Conservation (phyloP, 1,284 basidiomycete species). For the Cryptococcus sp. region DNA sequence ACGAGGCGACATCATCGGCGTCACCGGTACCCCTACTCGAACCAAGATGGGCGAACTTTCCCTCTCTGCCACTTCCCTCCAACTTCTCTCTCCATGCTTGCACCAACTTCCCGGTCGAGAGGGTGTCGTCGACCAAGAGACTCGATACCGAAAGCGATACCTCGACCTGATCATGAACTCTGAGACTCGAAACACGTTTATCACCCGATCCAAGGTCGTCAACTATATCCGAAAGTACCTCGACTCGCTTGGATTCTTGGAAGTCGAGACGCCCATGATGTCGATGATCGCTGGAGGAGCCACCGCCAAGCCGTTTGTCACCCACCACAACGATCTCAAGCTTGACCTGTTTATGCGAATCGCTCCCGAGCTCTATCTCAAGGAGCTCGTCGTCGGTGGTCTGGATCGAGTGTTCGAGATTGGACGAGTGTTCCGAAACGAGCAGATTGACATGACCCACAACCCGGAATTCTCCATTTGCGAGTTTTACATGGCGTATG, state of each 20-base stretch:
- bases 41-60: conserved; percentile 96
- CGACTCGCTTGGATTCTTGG: conserved; percentile 89
- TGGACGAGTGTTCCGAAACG: conserved; percentile 96
- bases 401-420: conserved; percentile 98
- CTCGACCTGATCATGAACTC: conserved; percentile 96
- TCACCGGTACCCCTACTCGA: conserved; percentile 79
- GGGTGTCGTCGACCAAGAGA: conserved; percentile 93
- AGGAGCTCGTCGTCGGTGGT: conserved; percentile 95
- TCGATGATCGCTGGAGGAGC: conserved; percentile 95
- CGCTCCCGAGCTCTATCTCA: conserved; percentile 96
- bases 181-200: conserved; percentile 82
- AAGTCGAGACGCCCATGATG: conserved; percentile 99
- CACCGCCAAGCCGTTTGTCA: conserved; percentile 97
- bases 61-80: conserved; percentile 73
- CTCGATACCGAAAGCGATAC: conserved; percentile 97
- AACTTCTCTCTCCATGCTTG: conserved; percentile 89
- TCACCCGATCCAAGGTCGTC: conserved; percentile 80
- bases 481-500: conserved; percentile 99
- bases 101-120: conserved; percentile 83
- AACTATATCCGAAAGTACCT: conserved; percentile 90
- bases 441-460: conserved; percentile 97
- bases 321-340: conserved; percentile 97
- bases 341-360: conserved; percentile 97
- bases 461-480: conserved; percentile 98
- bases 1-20: conserved; percentile 93